Conservation (phyloP, 2,329 filamentous ascomycete genomes). For the Alternaria brassicicola region DNA sequence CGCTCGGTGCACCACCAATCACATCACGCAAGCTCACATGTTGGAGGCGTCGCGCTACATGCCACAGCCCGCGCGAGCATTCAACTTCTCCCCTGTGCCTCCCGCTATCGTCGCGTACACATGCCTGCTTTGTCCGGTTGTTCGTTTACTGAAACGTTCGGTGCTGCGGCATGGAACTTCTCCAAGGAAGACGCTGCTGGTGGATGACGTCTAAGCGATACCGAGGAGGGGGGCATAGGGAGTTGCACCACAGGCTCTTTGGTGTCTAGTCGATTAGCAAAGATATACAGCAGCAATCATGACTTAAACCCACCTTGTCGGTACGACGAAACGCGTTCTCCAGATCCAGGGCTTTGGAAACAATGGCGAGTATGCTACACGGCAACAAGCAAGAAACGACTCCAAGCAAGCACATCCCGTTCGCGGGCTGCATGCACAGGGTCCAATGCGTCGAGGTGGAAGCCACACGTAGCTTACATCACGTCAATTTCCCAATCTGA, state of each 20-base stretch:
- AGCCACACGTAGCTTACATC: neutral
- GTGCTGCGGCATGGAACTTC: neutral
- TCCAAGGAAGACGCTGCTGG: neutral
- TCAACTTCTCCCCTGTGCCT: neutral
- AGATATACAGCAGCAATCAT: neutral
- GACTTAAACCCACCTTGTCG: neutral
- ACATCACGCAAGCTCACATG: neutral
- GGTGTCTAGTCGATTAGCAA: neutral
- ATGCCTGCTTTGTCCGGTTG: neutral
- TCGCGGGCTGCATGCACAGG: neutral
- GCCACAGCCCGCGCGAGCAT: neutral
- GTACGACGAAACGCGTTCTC: neutral
- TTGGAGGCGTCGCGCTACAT: slow-evolving; percentile 3
- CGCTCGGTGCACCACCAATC: slow-evolving; percentile 2
- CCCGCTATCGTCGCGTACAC: slow-evolving; percentile 3
- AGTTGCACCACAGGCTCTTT: neutral
- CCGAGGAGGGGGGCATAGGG: neutral
- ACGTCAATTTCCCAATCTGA: slow-evolving; percentile 1
- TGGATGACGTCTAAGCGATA: neutral
- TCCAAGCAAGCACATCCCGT: neutral
- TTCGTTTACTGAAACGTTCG: neutral
- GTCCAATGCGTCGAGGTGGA: neutral
- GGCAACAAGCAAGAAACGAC: slow-evolving; percentile 5
- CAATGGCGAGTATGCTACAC: neutral
- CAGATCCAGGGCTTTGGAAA: neutral